A percentile compares a stretch with the other conserved stretches of the same genome.
These are phyloP conservation scores for Nelumbo lutea DNA, from an alignment of 164 flowering plant genomes.

Conservation along the genomic window DNA sequence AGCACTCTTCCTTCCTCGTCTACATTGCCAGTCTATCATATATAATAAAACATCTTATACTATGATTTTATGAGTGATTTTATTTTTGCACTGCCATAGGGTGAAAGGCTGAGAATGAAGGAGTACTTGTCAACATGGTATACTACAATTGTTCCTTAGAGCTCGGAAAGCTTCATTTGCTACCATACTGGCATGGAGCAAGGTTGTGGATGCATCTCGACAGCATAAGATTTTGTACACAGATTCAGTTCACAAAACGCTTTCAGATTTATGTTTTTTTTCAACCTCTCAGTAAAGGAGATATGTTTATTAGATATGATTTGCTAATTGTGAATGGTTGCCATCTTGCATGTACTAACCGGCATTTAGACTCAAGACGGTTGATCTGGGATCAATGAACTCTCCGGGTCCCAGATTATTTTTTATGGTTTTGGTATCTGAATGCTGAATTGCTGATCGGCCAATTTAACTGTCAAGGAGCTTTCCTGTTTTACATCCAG, in stretches of 20 bases:
- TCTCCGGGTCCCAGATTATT: too few species aligned
- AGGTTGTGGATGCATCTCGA: slow-evolving; percentile 8
- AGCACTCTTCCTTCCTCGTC: background rate
- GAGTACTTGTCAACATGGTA: background rate
- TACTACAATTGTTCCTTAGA: background rate
- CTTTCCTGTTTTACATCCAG: too few species aligned
- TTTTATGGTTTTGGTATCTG: too few species aligned
- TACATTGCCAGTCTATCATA: background rate
- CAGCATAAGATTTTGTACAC: slow-evolving; percentile 20
- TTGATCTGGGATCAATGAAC: too few species aligned
- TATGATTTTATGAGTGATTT: background rate
- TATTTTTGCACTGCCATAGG: slow-evolving; percentile 15
- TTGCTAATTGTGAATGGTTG: too few species aligned
- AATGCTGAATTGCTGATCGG: too few species aligned
- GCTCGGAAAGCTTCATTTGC: slow-evolving; percentile 9
- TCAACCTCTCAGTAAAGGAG: background rate
- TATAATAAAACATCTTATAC: background rate
- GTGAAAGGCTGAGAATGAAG: slow-evolving; percentile 26
- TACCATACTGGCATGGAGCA: background rate
- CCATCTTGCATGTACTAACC: too few species aligned
- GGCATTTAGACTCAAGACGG: too few species aligned
- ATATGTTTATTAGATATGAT: background rate
- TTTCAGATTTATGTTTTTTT: background rate
- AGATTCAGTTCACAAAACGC: slow-evolving; percentile 11
- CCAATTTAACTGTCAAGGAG: too few species aligned